Evolutionary conservation across 169 alveolate genomes (phyloP).

Genomic region (Pseudocohnilembus persalinus): DNA sequence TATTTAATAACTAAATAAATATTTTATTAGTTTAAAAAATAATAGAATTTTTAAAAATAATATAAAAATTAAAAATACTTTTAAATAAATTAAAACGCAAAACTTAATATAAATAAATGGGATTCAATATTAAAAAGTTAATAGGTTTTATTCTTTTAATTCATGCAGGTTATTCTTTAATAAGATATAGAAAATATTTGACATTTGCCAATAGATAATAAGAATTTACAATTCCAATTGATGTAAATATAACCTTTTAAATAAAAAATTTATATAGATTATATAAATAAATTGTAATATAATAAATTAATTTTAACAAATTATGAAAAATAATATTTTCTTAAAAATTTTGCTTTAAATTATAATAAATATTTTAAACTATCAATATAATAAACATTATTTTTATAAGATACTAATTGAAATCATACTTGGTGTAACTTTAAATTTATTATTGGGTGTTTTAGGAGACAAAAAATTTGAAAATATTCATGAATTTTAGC

Average conservation of each 20-base stretch:
- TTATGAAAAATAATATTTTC: neutral
- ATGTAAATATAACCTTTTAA: neutral
- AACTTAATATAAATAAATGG: too few species aligned
- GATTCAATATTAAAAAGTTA: constrained; percentile 3
- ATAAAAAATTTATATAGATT: neutral
- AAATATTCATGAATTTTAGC: constrained; percentile 15
- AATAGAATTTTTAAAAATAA: too few species aligned
- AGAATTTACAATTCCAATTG: constrained; percentile 25
- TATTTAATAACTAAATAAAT: too few species aligned
- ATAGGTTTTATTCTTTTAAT: constrained; percentile 18
- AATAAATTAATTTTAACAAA: neutral
- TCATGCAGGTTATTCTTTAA: constrained; percentile 30
- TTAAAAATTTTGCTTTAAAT: neutral
- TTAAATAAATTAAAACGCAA: too few species aligned
- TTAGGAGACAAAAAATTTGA: constrained; percentile 8
- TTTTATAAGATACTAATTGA: constrained; percentile 24
- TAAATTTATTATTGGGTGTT: constrained; percentile 28
- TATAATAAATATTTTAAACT: too few species aligned
- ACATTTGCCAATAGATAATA: constrained; percentile 16
- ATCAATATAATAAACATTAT: too few species aligned
- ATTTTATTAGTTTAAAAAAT: too few species aligned
- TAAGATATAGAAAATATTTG: constrained; percentile 27
- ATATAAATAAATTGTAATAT: neutral
- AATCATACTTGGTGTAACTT: constrained; percentile 11
- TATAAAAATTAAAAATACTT: too few species aligned